Evolutionary conservation across 441 rosid genomes (phyloP), one percentile per base, ranked within the genome.

Genomic region (Metrosideros polymorpha): DNA sequence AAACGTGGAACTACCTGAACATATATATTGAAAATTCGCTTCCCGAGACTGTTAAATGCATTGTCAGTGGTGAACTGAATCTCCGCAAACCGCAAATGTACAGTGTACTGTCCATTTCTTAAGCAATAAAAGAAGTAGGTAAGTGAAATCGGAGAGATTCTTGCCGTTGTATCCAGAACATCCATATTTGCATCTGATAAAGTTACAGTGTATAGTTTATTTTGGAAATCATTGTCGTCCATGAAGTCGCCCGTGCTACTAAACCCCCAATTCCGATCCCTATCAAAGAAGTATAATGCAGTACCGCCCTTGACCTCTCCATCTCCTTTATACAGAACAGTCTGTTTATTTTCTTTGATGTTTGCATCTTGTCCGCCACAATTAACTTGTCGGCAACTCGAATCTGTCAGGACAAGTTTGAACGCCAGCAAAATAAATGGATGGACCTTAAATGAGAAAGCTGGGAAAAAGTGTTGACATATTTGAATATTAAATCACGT

Each of bases 181-280:
- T 90, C 57, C 5, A 91, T 24, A 84, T 87, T 83, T 59, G 93
- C 88, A 25, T 90, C 85, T 25, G 84, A 83, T 32, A 27, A 51
- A 76, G 82, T 85, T 61, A 86, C 89, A 47, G 91, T 85, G 87
- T 89, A 94, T 83, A 95, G 93, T 77, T 91, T 91, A 87, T 96
- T 95, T 87, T 93, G 97, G 90, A 27, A 91, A 89, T 95, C 94
- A 85, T 90, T 47, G 52, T 96, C 98, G 83, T 96, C 98, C 94
- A 91, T 90, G 92, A 84, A 96, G 92, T 95, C 98, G 30, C 99
- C 98, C 25, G 95, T 92, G 89, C 98, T 96, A 86, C 97, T 94
- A 77, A 96, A 92, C 75, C 98, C 98, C 98, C 97, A 96, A 71
- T 92, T 83, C 87, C 56, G 53, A 51, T 87, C 50, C n/a, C 84